Base-by-base conservation (phyloP, 345 rosid genomes). In the Kandelia obovata region DNA sequence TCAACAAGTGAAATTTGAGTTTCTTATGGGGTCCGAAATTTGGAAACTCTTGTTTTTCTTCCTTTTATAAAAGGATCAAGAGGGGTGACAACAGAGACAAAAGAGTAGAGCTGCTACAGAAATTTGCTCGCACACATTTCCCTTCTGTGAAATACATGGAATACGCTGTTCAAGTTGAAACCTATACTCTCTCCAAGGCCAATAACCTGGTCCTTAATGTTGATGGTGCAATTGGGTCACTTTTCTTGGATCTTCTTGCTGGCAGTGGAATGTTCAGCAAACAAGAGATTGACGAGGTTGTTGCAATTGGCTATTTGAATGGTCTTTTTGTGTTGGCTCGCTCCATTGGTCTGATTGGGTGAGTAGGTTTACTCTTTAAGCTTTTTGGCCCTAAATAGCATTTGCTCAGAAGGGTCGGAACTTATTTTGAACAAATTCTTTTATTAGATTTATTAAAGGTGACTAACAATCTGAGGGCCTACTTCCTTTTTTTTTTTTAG, bases 261-360 rank as follows among this genome's bases (percentile, higher is more conserved):
- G 96, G 93, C 53, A 88, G 93, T 64, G 93, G 96, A 62, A 88
- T 94, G 96, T 94, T 94, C 83, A 84, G 79, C 77, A 89, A 94
- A 82, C 96, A 71, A 82, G 98, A 94, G 84, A 85, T 91, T 2
- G 98, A 91, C 35, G 98, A 91, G 76, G 89, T 91, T 7, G 88
- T 94, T 16, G 92, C 81, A 80, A 91, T 90, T 3, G 93, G 97
- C 20, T 92, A 87, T 74, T 86, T 92, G 62, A 94, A 94, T 61
- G 97, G 96, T n/a, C 96, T 94, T 67, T 89, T 94, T 19, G 93
- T 94, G 66, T 76, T 94, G 71, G 91, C 99, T n/a, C 91, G 96
- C 37, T 88, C 96, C 81, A 88, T 92, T 64, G 96, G 92, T 80
- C 78, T 95, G 71, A 92, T 90, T 19, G 96, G 97, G 96, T 88